Evolutionary conservation across 768 basidiomycete genomes (phyloP), one percentile per base, ranked within the genome.

Genomic region (Saitozyma podzolica): DNA sequence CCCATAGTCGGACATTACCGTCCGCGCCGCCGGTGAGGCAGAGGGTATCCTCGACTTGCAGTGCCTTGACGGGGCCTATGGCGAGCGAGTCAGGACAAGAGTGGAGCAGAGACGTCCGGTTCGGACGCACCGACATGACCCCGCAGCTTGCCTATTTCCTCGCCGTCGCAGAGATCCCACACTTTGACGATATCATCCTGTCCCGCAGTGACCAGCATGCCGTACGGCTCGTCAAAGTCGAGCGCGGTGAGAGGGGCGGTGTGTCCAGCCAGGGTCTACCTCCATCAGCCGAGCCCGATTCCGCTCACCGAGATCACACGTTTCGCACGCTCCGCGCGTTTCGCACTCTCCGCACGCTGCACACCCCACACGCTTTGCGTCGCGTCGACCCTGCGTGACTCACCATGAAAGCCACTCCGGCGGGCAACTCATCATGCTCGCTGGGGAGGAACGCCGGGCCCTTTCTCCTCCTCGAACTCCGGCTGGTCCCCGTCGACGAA

Each of bases 201-300:
- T 63, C 91, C 89, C 0, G 92, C 88, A 55, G 87, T 90, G 62
- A 98, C 92, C 42, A 97, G 86, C 9, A 88, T 89, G 14, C 93
- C 95, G 71, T 99, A 99, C 6, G 96, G 96, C 75, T 97, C 95
- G 9, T 91, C 91, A 73, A 98, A 91, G 80, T 99, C 96, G 17
- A 99, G 84, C 0, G 92, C 87, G 0, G 88, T 87, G 67, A 99
- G 87, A 0, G 91, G 89, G 0, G 87, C 86, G 0, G 85, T 83
- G 69, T 97, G 95, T 53, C 86, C 86, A 48, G 88, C 84, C 40
- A 98, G 83, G 3, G 92, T 91, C 91, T 94, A 76, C 29, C 0
- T 11, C 17, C 14, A 57, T 69, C 52, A 68, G 62, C 52, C 39
- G 16, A 48, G 47, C 41, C 14, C 29, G 29, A 5, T 29, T 29